Conservation (phyloP, 192 early-diverging fungal species). For the Phycomyces blakesleeanus region DNA sequence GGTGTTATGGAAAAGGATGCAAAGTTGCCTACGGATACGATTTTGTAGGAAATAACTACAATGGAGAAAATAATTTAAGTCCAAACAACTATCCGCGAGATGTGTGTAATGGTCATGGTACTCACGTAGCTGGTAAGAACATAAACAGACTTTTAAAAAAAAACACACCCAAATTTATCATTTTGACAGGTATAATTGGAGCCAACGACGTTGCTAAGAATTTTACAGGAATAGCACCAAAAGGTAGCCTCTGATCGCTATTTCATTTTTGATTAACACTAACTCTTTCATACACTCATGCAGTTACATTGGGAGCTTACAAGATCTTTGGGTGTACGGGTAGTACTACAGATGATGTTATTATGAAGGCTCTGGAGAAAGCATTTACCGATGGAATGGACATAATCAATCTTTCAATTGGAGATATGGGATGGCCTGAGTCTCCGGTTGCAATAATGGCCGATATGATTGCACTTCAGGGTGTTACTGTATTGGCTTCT, state of each 20-base stretch:
- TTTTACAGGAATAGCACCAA: constrained; percentile 81
- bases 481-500: constrained; percentile 60
- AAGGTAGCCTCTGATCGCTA: constrained; percentile 37
- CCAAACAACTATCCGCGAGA: constrained; percentile 45
- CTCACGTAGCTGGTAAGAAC: constrained; percentile 44
- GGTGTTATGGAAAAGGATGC: constrained; percentile 52
- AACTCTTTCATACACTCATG: too few species aligned
- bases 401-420: constrained; percentile 66
- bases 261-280: background rate
- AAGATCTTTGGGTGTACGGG: constrained; percentile 57
- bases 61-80: constrained; percentile 34
- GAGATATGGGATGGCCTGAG: constrained; percentile 51
- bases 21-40: constrained; percentile 50
- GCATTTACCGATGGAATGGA: constrained; percentile 43
- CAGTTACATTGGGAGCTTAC: constrained; percentile 63
- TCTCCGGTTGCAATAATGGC: constrained; percentile 47
- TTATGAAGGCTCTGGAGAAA: constrained; percentile 56
- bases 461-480: constrained; percentile 39
- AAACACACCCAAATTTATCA: constrained; percentile 45
- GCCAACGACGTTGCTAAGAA: constrained; percentile 49
- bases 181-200: constrained; percentile 73
- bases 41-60: constrained; percentile 51
- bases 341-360: constrained; percentile 44
- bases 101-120: constrained; percentile 47
- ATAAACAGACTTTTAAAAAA: constrained; percentile 10